Evolutionary conservation across 371 early-diverging fungal genomes (phyloP).

Genomic region (Mortierella sp.): DNA sequence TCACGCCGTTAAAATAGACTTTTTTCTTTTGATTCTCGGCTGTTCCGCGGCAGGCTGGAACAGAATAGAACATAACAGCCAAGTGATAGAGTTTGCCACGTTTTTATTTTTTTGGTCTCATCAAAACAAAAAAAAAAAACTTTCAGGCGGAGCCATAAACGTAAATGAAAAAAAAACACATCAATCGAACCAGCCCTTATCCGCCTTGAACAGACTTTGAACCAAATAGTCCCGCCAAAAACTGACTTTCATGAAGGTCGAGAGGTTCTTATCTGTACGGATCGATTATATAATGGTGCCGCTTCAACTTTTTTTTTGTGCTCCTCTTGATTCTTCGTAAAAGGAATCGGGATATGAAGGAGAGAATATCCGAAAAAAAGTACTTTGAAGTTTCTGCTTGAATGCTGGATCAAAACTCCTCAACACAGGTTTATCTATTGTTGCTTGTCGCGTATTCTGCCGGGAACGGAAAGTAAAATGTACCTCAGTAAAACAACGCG

Average conservation of each 20-base stretch:
- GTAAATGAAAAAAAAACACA: neutral
- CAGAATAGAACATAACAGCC: too few relatives aligned
- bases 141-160: constrained; percentile 19
- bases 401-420: too few relatives aligned
- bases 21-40: too few relatives aligned
- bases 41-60: too few relatives aligned
- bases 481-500: too few relatives aligned
- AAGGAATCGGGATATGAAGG: neutral
- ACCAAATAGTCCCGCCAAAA: too few relatives aligned
- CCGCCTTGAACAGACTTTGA: neutral
- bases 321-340: constrained; percentile 5
- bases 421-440: too few relatives aligned
- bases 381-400: too few relatives aligned
- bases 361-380: neutral
- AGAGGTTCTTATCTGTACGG: neutral
- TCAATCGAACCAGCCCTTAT: neutral
- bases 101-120: constrained; percentile 24
- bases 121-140: too few relatives aligned
- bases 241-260: neutral
- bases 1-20: too few relatives aligned
- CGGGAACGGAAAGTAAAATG: too few relatives aligned
- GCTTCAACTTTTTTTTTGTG: constrained; percentile 16
- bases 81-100: constrained; percentile 28
- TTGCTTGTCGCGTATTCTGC: too few relatives aligned
- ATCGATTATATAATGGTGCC: constrained; percentile 17